A percentile compares a stretch with the other conserved stretches of the same genome.
These are phyloP conservation scores for Lactifluus piperatus DNA, from an alignment of 768 basidiomycete species.

Conservation along the genomic window DNA sequence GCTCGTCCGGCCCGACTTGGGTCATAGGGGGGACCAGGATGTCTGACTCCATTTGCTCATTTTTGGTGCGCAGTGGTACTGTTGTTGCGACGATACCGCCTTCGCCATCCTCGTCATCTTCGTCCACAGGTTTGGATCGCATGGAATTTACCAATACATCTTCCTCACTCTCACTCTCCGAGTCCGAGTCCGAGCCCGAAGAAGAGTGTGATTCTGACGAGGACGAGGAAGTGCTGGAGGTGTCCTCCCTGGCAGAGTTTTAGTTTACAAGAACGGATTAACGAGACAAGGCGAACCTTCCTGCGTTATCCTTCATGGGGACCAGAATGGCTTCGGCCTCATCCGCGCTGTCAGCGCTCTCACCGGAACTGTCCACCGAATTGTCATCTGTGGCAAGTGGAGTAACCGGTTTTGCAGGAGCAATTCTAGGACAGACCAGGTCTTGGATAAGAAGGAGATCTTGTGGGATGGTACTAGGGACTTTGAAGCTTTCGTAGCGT, in stretches of 20 bases:
- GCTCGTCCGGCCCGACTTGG: constrained; percentile 53
- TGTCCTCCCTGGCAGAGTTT: background rate
- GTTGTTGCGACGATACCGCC: constrained; percentile 43
- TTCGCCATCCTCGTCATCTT: constrained; percentile 34
- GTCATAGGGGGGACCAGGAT: constrained; percentile 55
- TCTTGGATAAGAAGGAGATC: constrained; percentile 69
- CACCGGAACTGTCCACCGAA: constrained; percentile 44
- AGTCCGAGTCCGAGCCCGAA: constrained; percentile 32
- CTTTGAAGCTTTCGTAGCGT: constrained; percentile 36
- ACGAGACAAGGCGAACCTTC: background rate
- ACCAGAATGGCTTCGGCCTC: constrained; percentile 60
- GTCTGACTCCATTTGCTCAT: constrained; percentile 54
- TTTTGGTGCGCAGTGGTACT: constrained; percentile 49
- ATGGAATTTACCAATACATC: background rate
- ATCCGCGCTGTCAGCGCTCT: constrained; percentile 49
- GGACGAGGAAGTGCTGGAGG: constrained; percentile 31
- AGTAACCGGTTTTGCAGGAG: background rate
- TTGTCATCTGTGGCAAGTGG: constrained; percentile 30
- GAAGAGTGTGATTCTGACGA: constrained; percentile 29
- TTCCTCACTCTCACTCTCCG: constrained; percentile 23
- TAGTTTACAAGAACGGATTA: background rate
- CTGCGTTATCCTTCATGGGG: constrained; percentile 22
- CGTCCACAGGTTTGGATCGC: background rate
- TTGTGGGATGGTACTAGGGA: constrained; percentile 56
- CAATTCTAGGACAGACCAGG: constrained; percentile 37